Conservation (phyloP, 2,329 filamentous ascomycete genomes). For the Paraphaeosphaeria minitans region DNA sequence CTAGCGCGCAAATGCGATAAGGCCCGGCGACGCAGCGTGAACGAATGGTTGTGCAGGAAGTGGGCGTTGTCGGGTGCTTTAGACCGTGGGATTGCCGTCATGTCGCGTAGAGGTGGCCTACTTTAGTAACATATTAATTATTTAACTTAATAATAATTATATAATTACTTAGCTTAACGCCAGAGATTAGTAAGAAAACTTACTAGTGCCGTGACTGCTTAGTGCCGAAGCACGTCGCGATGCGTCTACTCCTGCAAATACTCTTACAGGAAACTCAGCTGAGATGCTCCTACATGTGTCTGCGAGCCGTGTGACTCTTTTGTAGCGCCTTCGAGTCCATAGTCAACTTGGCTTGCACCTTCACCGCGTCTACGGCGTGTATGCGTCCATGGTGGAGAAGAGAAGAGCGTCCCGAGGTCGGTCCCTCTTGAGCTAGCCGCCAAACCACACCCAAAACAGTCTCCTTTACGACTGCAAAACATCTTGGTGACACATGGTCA, state of each 20-base stretch:
- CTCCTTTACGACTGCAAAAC: background rate
- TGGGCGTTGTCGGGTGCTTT: constrained; percentile 1
- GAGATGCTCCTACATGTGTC: background rate
- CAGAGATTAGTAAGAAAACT: too few relatives aligned
- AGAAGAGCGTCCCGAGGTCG: background rate
- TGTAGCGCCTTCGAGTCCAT: background rate
- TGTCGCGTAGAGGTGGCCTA: too few relatives aligned
- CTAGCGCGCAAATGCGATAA: constrained; percentile 5
- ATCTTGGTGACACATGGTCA: too few relatives aligned
- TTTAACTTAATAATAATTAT: too few relatives aligned
- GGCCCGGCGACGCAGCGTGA: background rate
- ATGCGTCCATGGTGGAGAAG: background rate
- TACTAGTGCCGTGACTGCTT: background rate
- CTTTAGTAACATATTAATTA: too few relatives aligned
- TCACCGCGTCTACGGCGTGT: constrained; percentile 6
- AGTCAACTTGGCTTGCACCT: background rate
- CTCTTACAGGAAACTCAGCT: background rate
- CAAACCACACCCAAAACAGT: background rate
- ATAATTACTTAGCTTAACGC: too few relatives aligned
- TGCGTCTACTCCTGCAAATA: background rate
- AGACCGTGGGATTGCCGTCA: background rate
- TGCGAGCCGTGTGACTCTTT: background rate
- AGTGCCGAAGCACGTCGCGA: background rate
- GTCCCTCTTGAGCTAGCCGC: background rate
- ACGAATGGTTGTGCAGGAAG: constrained; percentile 1